Evolutionary conservation across 441 rosid genomes (phyloP), one percentile per base, ranked within the genome.

Genomic region (Adansonia rubrostipa): DNA sequence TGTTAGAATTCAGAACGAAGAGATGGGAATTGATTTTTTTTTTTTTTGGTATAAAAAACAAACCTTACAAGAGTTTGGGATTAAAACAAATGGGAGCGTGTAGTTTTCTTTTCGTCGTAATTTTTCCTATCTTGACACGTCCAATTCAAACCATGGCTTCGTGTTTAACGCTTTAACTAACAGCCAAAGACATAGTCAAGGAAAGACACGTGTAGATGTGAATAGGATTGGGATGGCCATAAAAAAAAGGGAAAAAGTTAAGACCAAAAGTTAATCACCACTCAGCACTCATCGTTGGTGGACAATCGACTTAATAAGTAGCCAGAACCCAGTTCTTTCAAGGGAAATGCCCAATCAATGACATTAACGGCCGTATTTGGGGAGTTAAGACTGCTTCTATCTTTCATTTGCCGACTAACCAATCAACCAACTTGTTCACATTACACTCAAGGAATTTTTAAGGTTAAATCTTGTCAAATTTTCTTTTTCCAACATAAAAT

Each of bases 361-460:
- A 15, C 5, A 5, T 40, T 50, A 42, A 71, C n/a, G 62, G 17
- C 45, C 24, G 44, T 11, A n/a, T 28, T 72, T 54, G 48, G 7
- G 6, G 9, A 28, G 22, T 71, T 71, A 14, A 7, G 33, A n/a
- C 9, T 9, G 5, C 28, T 54, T 36, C 11, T 9, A 73, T 17
- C 66, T 73, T 42, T 73, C 76, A 58, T 42, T 57, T 57, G 19
- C 76, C 54, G 19, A 40, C 66, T 20, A 20, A 53, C 76, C 64
- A 42, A 73, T 13, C 66, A 44, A 13, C 40, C 67, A 11, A 42
- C 20, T 40, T 56, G 76, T 73, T 73, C 76, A 57, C 66, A 40
- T 58, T 73, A n/a, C 20, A 9, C 14, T 28, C 33, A 28, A 0
- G 1, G 33, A 28, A 4, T 28, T 4, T 28, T 28, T 28, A 28